phyloP scores from a whole-genome alignment of 2,329 filamentous ascomycete species.

The Xylaria polymorpha region DNA sequence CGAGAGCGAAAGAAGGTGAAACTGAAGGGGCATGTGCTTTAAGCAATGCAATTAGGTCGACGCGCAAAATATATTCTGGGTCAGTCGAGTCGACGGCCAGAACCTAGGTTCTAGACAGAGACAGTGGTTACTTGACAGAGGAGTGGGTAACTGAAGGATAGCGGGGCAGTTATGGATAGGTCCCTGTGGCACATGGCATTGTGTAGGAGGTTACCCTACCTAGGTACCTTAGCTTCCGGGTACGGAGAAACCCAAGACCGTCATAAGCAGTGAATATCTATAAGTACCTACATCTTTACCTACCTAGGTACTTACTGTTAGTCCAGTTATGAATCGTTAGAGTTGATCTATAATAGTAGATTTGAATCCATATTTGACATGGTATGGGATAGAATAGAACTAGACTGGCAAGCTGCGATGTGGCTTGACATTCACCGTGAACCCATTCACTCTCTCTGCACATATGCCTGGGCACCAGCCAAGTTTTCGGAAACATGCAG shows the following conservation, averaged over 20 bases:
- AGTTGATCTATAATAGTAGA: too few relatives aligned
- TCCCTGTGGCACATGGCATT: too few relatives aligned
- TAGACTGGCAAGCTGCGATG: too few relatives aligned
- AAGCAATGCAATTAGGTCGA: background rate
- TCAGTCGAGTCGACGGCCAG: background rate
- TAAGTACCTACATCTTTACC: background rate
- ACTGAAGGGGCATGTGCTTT: background rate
- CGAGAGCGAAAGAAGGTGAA: background rate
- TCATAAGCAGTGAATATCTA: background rate
- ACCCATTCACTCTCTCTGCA: too few relatives aligned
- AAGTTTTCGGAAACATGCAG: too few relatives aligned
- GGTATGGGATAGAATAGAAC: too few relatives aligned
- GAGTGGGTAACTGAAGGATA: background rate
- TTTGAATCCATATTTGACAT: too few relatives aligned
- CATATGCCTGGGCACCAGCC: too few relatives aligned
- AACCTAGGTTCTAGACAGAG: background rate
- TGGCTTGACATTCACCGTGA: too few relatives aligned
- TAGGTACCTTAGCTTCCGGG: background rate
- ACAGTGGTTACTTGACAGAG: background rate
- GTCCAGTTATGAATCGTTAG: too few relatives aligned
- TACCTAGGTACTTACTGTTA: background rate
- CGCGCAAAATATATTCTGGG: background rate
- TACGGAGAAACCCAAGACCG: conserved; percentile 22
- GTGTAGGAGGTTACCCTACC: too few relatives aligned
- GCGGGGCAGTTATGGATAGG: conserved; percentile 3